These are phyloP conservation scores for Bjerkandera adusta DNA, from an alignment of 1,284 basidiomycete species.

Conservation along the genomic window DNA sequence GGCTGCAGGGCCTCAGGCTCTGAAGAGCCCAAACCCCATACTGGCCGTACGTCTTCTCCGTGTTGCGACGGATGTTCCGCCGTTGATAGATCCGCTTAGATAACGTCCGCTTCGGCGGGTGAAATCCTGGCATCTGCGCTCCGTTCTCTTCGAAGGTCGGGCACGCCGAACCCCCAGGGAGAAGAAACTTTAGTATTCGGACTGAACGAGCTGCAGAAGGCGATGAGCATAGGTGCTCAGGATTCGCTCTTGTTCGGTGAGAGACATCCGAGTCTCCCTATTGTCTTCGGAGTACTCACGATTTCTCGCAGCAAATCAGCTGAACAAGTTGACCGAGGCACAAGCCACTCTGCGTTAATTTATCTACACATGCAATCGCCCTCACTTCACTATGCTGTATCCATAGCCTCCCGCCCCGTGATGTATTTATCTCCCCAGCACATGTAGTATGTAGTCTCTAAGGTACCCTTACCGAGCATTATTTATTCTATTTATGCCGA, in stretches of 20 bases:
- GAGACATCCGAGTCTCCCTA: no score
- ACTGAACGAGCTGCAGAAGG: neutral
- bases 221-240: neutral
- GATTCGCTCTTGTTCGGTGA: slow-evolving; percentile 1
- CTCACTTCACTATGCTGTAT: no score
- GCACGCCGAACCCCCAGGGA: neutral
- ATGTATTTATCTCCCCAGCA: no score
- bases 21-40: slow-evolving; percentile 18
- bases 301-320: neutral
- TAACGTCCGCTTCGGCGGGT: slow-evolving; percentile 1
- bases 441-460: no score
- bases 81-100: no score
- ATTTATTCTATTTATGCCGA: no score
- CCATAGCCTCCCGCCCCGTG: no score
- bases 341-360: neutral
- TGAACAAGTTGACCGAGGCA: neutral
- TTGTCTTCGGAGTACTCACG: neutral
- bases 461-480: no score
- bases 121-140: slow-evolving; percentile 1
- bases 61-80: neutral
- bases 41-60: slow-evolving; percentile 19
- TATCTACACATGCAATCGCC: no score
- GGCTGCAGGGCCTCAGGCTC: slow-evolving; percentile 15
- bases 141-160: neutral
- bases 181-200: slow-evolving; percentile 1